Evolutionary conservation across 257 asterid genomes (phyloP).

Genomic region (Solanum chiquidenum): DNA sequence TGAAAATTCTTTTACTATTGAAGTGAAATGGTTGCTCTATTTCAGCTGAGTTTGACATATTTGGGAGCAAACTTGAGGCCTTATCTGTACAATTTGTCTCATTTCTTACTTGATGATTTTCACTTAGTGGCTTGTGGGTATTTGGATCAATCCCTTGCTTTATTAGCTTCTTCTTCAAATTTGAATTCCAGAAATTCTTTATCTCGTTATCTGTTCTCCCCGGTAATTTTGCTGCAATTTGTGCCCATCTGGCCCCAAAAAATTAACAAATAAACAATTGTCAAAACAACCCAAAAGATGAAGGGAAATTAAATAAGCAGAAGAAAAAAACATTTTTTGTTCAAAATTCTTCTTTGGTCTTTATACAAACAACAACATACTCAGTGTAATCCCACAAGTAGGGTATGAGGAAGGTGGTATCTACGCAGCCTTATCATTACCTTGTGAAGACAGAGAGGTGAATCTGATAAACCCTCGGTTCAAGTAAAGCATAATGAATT

Average conservation of each 20-base stretch:
- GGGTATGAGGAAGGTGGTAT: not conserved
- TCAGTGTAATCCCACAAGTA: not conserved
- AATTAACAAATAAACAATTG: not conserved
- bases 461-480: not conserved
- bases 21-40: slow-evolving; percentile 7
- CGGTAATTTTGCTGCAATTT: slow-evolving; percentile 68
- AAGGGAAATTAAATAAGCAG: not conserved
- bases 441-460: not conserved
- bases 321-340: not conserved
- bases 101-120: slow-evolving; percentile 4
- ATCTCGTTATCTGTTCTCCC: slow-evolving; percentile 96
- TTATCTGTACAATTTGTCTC: slow-evolving; percentile 14
- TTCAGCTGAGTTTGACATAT: slow-evolving; percentile 12
- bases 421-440: not conserved
- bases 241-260: slow-evolving; percentile 64
- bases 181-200: slow-evolving; percentile 77
- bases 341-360: not conserved
- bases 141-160: slow-evolving; percentile 81
- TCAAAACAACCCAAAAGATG: not conserved
- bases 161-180: slow-evolving; percentile 59
- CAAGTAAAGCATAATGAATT: not conserved
- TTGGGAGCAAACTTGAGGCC: slow-evolving; percentile 15
- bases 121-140: slow-evolving; percentile 47
- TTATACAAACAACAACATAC: not conserved
- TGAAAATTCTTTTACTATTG: not conserved